These are phyloP conservation scores for Globisporangium cederbergense DNA, from an alignment of 352 stramenopile species.

Conservation along the genomic window DNA sequence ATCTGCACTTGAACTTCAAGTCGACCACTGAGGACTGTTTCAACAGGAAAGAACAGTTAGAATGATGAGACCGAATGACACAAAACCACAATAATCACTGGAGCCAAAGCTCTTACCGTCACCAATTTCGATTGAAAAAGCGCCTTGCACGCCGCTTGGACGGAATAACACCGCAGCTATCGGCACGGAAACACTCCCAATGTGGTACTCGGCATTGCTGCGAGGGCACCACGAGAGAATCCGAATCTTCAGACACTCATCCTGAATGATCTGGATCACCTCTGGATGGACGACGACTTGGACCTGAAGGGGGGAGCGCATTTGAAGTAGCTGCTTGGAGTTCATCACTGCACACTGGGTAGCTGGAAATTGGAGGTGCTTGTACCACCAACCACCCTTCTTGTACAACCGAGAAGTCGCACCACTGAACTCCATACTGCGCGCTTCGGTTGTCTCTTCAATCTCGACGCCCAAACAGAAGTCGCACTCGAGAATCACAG, in stretches of 20 bases:
- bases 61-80: neutral
- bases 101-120: conserved; percentile 22
- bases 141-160: conserved; percentile 34
- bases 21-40: conserved; percentile 7
- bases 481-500: conserved; percentile 7
- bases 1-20: conserved; percentile 13
- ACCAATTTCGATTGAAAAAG: conserved; percentile 31
- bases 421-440: neutral
- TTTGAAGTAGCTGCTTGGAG: conserved; percentile 10
- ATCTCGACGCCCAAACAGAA: conserved; percentile 11
- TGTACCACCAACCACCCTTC: conserved; percentile 11
- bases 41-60: neutral
- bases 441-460: conserved; percentile 1
- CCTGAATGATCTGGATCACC: conserved; percentile 16
- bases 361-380: neutral
- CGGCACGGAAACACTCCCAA: conserved; percentile 28
- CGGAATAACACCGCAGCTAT: conserved; percentile 37
- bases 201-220: conserved; percentile 12
- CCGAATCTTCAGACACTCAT: conserved; percentile 15
- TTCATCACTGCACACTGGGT: conserved; percentile 2
- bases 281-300: conserved; percentile 19
- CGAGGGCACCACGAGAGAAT: conserved; percentile 14
- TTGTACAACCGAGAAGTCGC: neutral
- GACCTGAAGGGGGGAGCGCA: neutral
- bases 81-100: neutral